Base-by-base conservation (phyloP, 2,329 filamentous ascomycete genomes). In the Tolypocladium sp. region DNA sequence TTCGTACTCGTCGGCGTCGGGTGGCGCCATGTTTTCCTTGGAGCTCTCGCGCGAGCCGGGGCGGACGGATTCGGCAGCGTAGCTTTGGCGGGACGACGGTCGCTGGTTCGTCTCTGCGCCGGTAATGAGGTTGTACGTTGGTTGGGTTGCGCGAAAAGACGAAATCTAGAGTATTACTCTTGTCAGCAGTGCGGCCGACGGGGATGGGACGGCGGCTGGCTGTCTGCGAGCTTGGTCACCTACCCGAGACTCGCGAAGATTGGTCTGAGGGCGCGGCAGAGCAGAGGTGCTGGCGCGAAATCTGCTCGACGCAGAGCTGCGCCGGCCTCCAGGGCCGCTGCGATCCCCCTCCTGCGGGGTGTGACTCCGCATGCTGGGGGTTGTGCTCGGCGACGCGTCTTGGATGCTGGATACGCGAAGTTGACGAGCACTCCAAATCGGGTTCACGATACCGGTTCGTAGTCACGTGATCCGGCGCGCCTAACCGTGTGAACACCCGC, bases 1-100 rank as follows among this genome's bases (percentile, higher is more conserved):
- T 67, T 86, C 83, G 67, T 84, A 83, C 58, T 81, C 78, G 60
- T 84, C 80, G n/a, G 79, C 78, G 60, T 85, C 83, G 1, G 80
- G 76, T 0, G 83, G 83, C 38, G 82, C 79, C 64, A 82, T 76
- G 67, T 85, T 86, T 67, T 83, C 84, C 67, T 83, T 85, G 62
- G 74, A 82, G 68, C 82, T 84, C 59, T 85, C 82, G 63, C 76
- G 77, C 53, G 82, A 84, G n/a, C 75, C 73, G 52, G 76, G 75
- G 27, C 74, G 76, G 62, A 73, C 68, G 13, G 76, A 78, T 55
- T 76, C 75, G 37, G 72, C 72, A 20, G 61, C 65, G 33, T 69
- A 69, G 63, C 74, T 76, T 51, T 77, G 77, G 41, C 76, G 72
- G 5, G 78, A 79, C 0, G 69, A 61, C 0, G 77, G 73, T 49